Evolutionary conservation across 306 rosid species (phyloP).

Genomic region (Prunus mira): DNA sequence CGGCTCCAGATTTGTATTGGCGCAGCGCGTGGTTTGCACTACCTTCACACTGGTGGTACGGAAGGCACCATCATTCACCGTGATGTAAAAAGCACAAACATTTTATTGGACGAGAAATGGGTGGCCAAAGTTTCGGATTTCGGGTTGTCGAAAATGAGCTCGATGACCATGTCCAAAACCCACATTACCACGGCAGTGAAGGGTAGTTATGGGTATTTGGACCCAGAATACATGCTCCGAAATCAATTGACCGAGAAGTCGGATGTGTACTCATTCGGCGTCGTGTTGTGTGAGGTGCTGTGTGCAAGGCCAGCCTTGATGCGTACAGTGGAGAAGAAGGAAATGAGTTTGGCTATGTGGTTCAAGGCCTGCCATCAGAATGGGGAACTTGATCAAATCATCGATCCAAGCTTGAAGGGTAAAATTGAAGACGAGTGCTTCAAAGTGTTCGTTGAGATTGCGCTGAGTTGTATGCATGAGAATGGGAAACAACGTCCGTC

Average conservation of each 20-base stretch:
- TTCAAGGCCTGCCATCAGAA: background rate
- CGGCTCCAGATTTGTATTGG: too few species aligned
- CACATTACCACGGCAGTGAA: slow-evolving; percentile 10
- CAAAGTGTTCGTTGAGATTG: background rate
- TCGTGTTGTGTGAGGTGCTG: slow-evolving; percentile 13
- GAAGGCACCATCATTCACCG: too few species aligned
- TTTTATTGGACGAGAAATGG: too few species aligned
- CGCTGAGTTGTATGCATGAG: background rate
- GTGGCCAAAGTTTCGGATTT: too few species aligned
- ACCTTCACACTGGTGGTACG: too few species aligned
- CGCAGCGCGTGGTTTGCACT: too few species aligned
- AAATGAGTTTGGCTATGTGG: slow-evolving; percentile 2
- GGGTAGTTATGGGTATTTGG: slow-evolving; percentile 25
- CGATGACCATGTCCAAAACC: background rate
- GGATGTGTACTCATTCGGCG: slow-evolving; percentile 27
- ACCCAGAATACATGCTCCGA: slow-evolving; percentile 17
- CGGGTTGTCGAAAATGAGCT: too few species aligned
- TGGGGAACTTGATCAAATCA: slow-evolving; percentile 1
- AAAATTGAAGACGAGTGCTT: slow-evolving; percentile 6
- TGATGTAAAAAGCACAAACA: too few species aligned
- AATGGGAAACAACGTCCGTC: slow-evolving; percentile 10
- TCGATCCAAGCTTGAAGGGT: slow-evolving; percentile 8
- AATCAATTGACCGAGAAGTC: slow-evolving; percentile 19
- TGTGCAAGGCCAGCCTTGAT: slow-evolving; percentile 16
- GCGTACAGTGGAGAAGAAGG: background rate